Base-by-base conservation (phyloP, 2,329 filamentous ascomycete species). In the Orbilia javanica region DNA sequence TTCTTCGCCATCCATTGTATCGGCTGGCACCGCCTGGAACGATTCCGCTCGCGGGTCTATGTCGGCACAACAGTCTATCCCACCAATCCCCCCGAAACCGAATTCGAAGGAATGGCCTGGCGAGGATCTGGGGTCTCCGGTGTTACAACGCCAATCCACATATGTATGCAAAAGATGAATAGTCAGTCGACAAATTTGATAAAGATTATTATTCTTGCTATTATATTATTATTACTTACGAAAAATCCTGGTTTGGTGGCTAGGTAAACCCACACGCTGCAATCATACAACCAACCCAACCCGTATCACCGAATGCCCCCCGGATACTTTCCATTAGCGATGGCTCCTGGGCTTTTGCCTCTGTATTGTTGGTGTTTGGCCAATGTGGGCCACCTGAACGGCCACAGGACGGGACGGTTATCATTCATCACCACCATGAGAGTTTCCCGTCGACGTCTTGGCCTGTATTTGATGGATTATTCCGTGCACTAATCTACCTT, bases 401-500 rank as follows among this genome's bases (percentile, higher is more conserved):
- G 13, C 79, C 79, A 29, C 77, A 77, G 46, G 93, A 97, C 82
- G 96, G 96, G 80, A 91, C 86, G 31, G 82, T 98, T 63, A 93
- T 90, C 1, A 88, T 97, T 79, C 91, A 88, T 82, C 92, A 96
- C 82, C 89, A 94, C 81, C 92, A 97, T 84, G 93, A 97, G 83
- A 90, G 86, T 8, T 97, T 97, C 83, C 94, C 95, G 5, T 86
- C 92, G 0, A 92, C 90, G 11, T 88, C 87, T 80, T 98, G 95
- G 94, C 95, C 94, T 0, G 95, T 97, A 10, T 91, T 88, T 83
- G 91, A 93, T 79, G 96, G 93, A 2, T 90, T 94, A 83, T 98
- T 97, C 87, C 98, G 98, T 85, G 92, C 92, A 4, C 87, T 98
- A 31, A 88, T 97, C 8, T 93, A 97, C 84, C 88, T 99, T n/a